These are phyloP conservation scores for Spizellomyces sp. DNA, from an alignment of 192 early-diverging fungal species.

Conservation along the genomic window DNA sequence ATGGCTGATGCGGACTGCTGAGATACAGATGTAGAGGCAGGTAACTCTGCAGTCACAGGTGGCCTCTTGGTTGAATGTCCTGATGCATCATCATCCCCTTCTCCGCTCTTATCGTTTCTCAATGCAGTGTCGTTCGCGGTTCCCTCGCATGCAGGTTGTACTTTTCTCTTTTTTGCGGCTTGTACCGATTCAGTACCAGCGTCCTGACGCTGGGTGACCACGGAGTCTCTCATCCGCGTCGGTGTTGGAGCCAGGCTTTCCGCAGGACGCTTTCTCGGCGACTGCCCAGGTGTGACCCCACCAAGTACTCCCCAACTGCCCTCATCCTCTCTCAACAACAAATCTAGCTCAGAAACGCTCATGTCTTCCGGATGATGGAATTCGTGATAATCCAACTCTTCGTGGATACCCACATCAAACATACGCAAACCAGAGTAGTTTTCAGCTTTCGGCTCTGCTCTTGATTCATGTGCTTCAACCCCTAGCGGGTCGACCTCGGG, in stretches of 20 bases:
- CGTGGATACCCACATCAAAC: neutral
- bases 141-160: neutral
- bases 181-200: neutral
- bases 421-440: neutral
- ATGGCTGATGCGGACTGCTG: neutral
- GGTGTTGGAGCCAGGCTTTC: neutral
- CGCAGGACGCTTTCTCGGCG: neutral
- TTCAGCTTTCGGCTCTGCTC: neutral
- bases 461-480: neutral
- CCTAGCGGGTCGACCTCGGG: no score
- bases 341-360: constrained; percentile 28
- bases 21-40: neutral
- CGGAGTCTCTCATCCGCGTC: neutral
- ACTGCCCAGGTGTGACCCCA: neutral
- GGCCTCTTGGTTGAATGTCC: neutral
- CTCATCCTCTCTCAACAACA: constrained; percentile 16
- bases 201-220: neutral
- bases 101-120: no score
- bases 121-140: neutral
- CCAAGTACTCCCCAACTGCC: neutral
- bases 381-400: constrained; percentile 7
- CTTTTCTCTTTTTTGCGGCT: neutral
- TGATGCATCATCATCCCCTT: neutral
- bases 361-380: constrained; percentile 33
- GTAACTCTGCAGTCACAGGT: neutral